Conservation (phyloP, 176 grass and related monocot species). For the Carex scoparia region DNA sequence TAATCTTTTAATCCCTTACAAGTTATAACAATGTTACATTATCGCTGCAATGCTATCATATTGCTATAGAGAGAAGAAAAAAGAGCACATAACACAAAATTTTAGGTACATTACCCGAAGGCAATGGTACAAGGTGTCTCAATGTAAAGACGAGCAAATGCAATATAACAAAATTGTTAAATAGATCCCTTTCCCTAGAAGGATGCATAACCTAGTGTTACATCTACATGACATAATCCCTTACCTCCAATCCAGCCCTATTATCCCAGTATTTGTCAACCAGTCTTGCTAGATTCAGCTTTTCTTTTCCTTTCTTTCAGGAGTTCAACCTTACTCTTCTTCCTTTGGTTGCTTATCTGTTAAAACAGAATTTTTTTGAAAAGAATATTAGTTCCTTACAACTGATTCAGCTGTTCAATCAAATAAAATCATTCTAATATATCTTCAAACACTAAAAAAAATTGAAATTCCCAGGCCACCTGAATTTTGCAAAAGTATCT, state of each 20-base stretch:
- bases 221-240: background rate
- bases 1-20: too few species aligned
- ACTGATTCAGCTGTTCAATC: background rate
- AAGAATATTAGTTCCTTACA: background rate
- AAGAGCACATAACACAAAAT: background rate
- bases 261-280: conserved; percentile 28
- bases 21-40: background rate
- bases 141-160: background rate
- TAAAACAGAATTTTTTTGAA: background rate
- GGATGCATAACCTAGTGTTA: background rate
- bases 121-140: background rate
- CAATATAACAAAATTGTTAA: conserved; percentile 1
- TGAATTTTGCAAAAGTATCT: background rate
- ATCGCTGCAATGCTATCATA: background rate
- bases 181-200: background rate
- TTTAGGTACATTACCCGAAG: background rate
- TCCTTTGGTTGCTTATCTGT: conserved; percentile 49
- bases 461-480: background rate
- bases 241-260: background rate
- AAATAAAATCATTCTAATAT: background rate
- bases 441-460: background rate
- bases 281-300: conserved; percentile 29
- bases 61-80: background rate
- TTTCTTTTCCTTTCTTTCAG: conserved; percentile 77
- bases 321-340: conserved; percentile 36